These are phyloP conservation scores for Stellera chamaejasme DNA, from an alignment of 345 rosid genomes.

Conservation along the genomic window DNA sequence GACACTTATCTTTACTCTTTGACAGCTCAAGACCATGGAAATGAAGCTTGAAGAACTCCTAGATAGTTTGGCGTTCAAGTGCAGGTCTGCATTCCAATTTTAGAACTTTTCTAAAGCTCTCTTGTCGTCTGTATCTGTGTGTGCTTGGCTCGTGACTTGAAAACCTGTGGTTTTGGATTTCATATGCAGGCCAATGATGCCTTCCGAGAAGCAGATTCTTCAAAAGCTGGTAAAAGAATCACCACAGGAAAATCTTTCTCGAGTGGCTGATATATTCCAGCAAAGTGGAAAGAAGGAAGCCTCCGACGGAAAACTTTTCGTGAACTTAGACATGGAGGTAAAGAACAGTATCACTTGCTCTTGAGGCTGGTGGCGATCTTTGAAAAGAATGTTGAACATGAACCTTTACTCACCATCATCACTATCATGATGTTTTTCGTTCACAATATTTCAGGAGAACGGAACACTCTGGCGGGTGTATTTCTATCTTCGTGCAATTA, in stretches of 20 bases:
- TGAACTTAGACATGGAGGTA: conserved; percentile 44
- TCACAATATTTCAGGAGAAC: conserved; percentile 30
- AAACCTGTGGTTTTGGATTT: background rate
- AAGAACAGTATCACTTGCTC: background rate
- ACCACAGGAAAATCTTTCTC: conserved; percentile 36
- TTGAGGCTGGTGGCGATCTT: background rate
- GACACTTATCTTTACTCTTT: no score
- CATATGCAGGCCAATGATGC: conserved; percentile 41
- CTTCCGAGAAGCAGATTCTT: conserved; percentile 37
- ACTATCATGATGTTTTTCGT: background rate
- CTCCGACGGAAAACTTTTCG: conserved; percentile 20
- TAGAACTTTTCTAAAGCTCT: background rate
- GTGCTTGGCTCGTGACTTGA: background rate
- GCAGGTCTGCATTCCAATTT: conserved; percentile 24
- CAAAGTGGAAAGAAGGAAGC: conserved; percentile 12
- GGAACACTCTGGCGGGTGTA: conserved; percentile 45
- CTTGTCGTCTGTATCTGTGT: background rate
- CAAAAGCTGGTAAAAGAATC: conserved; percentile 34
- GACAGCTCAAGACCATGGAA: conserved; percentile 37
- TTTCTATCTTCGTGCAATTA: conserved; percentile 35
- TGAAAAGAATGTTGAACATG: background rate
- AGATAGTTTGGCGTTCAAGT: conserved; percentile 28
- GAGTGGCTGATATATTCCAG: conserved; percentile 34
- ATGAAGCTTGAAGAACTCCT: conserved; percentile 43
- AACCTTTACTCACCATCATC: no score